Evolutionary conservation across 2,329 filamentous ascomycete species (phyloP).

Genomic region (Pseudocercospora crystallina): DNA sequence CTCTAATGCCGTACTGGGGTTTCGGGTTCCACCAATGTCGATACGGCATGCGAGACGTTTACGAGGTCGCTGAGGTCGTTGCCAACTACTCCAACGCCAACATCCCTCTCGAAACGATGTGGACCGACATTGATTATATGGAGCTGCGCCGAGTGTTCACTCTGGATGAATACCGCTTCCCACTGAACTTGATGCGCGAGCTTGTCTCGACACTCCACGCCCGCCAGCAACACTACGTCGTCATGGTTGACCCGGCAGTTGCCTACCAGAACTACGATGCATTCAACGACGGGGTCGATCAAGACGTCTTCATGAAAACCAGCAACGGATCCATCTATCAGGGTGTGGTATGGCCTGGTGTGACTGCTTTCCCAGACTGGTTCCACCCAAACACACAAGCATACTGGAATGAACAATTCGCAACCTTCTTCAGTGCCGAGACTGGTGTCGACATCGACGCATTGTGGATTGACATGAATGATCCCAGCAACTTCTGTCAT

Average conservation of each 20-base stretch:
- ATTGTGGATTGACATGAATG: slow-evolving; percentile 68
- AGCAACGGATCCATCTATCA: slow-evolving; percentile 57
- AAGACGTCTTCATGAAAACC: slow-evolving; percentile 55
- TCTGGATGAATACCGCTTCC: slow-evolving; percentile 63
- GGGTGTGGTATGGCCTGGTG: slow-evolving; percentile 75
- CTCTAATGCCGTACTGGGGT: slow-evolving; percentile 54
- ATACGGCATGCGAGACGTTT: slow-evolving; percentile 56
- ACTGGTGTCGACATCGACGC: slow-evolving; percentile 73
- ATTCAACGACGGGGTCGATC: slow-evolving; percentile 61
- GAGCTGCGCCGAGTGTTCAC: slow-evolving; percentile 59
- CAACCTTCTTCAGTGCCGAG: slow-evolving; percentile 61
- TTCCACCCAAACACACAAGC: slow-evolving; percentile 62
- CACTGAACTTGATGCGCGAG: slow-evolving; percentile 61
- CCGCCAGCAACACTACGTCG: slow-evolving; percentile 38
- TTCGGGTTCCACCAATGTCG: slow-evolving; percentile 56
- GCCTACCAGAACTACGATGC: slow-evolving; percentile 50
- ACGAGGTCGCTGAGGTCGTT: slow-evolving; percentile 65
- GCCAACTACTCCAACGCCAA: slow-evolving; percentile 62
- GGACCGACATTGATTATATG: slow-evolving; percentile 53
- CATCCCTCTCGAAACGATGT: slow-evolving; percentile 71
- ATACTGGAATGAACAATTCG: slow-evolving; percentile 72
- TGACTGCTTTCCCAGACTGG: slow-evolving; percentile 60
- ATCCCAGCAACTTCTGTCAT: slow-evolving; percentile 57
- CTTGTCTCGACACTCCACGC: slow-evolving; percentile 58
- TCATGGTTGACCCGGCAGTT: slow-evolving; percentile 75